Conservation (phyloP, 495 filamentous ascomycete species). For the Xylaria grammica region DNA sequence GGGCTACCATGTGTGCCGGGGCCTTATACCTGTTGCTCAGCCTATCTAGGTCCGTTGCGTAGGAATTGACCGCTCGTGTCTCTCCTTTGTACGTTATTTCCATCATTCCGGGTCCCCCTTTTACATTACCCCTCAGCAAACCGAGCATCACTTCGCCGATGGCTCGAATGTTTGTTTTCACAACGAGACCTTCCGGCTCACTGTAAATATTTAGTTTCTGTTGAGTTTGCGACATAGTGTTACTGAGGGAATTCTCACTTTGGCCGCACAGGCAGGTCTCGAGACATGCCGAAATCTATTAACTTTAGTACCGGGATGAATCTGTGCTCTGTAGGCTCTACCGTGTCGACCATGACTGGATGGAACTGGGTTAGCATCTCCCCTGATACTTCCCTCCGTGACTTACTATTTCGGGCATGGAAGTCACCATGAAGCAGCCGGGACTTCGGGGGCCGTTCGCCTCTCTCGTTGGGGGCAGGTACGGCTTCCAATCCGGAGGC, state of each 20-base stretch:
- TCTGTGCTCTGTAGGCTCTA: conserved; percentile 20
- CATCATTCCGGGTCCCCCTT: conserved; percentile 19
- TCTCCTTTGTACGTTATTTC: conserved; percentile 10
- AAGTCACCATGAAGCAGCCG: conserved; percentile 28
- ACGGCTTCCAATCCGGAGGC: conserved; percentile 9
- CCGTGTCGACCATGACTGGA: conserved; percentile 30
- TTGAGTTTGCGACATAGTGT: too few species aligned
- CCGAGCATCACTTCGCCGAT: conserved; percentile 24
- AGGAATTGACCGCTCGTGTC: conserved; percentile 18
- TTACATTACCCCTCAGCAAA: conserved; percentile 23
- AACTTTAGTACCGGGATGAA: conserved; percentile 24
- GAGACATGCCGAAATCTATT: conserved; percentile 30
- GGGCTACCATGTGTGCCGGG: not conserved
- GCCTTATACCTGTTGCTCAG: conserved; percentile 18
- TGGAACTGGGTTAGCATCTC: not conserved
- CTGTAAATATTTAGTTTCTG: conserved; percentile 7
- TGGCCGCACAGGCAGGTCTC: conserved; percentile 6
- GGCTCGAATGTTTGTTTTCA: conserved; percentile 19
- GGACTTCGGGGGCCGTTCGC: conserved; percentile 17
- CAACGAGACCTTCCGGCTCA: not conserved
- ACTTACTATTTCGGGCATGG: conserved; percentile 28
- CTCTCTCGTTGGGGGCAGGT: conserved; percentile 9
- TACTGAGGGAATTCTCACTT: conserved; percentile 3
- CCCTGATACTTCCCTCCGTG: not conserved
- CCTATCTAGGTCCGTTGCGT: conserved; percentile 27